Conservation (phyloP, 2,329 filamentous ascomycete genomes). For the Hypoxylon sp. region DNA sequence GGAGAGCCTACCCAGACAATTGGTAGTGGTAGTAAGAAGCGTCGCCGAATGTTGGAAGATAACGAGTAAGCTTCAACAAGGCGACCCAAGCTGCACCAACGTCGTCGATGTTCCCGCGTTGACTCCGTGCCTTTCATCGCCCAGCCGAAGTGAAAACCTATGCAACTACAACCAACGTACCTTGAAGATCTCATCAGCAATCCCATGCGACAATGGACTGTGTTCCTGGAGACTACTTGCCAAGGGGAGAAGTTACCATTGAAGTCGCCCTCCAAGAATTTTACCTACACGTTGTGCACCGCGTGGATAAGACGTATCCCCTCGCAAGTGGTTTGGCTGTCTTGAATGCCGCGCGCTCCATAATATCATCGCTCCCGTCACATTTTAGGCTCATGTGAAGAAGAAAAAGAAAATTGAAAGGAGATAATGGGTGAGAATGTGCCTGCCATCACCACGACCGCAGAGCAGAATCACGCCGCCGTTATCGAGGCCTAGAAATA, state of each 20-base stretch:
- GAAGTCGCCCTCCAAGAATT: neutral
- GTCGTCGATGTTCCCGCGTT: neutral
- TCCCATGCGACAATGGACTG: neutral
- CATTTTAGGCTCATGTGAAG: no score
- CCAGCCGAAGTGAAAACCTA: no score
- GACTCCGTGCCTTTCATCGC: neutral
- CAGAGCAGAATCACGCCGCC: no score
- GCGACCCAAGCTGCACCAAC: neutral
- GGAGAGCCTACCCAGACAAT: neutral
- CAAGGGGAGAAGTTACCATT: neutral
- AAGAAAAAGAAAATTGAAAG: neutral
- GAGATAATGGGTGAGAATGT: neutral
- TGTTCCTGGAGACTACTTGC: neutral
- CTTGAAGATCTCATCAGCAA: neutral
- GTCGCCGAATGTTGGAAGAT: slow-evolving; percentile 38
- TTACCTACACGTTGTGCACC: no score
- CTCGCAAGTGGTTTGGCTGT: neutral
- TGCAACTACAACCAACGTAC: no score
- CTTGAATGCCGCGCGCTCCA: no score
- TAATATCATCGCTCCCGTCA: no score
- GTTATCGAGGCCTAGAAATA: no score
- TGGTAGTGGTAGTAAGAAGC: slow-evolving; percentile 25
- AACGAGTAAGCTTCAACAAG: slow-evolving; percentile 9
- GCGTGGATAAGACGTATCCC: neutral
- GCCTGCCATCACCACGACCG: no score